These are phyloP conservation scores for Anthoceros angustus DNA, from an alignment of 225 moss, liverwort and hornwort species.

Conservation along the genomic window DNA sequence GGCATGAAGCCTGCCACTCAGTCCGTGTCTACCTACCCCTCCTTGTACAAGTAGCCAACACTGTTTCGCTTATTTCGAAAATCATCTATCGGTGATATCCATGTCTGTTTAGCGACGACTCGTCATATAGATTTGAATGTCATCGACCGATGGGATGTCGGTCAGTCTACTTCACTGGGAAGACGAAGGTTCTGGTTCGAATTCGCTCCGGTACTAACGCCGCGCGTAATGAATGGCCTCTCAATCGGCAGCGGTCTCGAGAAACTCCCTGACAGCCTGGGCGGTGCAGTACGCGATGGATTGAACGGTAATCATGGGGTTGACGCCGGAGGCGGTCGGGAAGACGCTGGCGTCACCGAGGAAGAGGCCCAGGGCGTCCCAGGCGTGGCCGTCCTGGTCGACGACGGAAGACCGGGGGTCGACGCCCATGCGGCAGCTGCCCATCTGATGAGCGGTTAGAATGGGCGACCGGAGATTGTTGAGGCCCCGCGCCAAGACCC, in stretches of 20 bases:
- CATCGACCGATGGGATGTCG: too few relatives aligned
- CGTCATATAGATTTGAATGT: too few relatives aligned
- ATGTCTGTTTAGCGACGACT: too few relatives aligned
- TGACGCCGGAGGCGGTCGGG: conserved; percentile 58
- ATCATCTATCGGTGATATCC: too few relatives aligned
- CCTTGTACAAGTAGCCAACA: too few relatives aligned
- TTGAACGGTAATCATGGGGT: conserved; percentile 86
- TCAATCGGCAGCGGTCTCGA: too few relatives aligned
- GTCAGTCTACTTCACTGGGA: too few relatives aligned
- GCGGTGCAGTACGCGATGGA: conserved; percentile 65
- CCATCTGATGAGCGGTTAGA: conserved; percentile 73
- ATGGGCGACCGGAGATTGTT: conserved; percentile 22
- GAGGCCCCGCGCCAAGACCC: conserved; percentile 20
- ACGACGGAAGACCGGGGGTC: conserved; percentile 32
- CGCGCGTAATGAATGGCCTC: too few relatives aligned
- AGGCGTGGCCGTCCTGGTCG: conserved; percentile 41
- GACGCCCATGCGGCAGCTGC: conserved; percentile 65
- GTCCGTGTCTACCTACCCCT: too few relatives aligned
- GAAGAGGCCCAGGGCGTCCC: conserved; percentile 60
- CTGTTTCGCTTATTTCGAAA: too few relatives aligned
- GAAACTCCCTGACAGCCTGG: conserved; percentile 19
- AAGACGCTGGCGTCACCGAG: conserved; percentile 62
- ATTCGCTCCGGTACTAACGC: too few relatives aligned
- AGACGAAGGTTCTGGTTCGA: too few relatives aligned
- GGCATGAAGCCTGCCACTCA: neutral